A percentile compares a stretch with the other conserved stretches of the same genome.
Conservation (phyloP, 2,329 filamentous ascomycete species). For the Pleoardoris graminearum region DNA sequence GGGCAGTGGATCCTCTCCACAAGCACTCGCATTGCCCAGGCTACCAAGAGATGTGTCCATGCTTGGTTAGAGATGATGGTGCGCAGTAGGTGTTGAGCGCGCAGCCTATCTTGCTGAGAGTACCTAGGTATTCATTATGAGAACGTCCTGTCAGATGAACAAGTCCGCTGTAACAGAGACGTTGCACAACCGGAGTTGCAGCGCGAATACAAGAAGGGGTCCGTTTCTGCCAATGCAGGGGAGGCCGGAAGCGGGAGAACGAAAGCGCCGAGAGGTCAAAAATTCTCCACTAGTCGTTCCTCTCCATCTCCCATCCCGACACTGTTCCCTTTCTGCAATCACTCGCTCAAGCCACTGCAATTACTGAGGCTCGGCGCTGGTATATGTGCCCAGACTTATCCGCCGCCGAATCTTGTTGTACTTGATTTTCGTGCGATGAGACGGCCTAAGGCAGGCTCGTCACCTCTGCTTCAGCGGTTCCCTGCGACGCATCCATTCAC, state of each 20-base stretch:
- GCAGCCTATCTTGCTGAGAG: neutral
- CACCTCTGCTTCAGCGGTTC: constrained; percentile 24
- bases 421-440: constrained; percentile 16
- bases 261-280: neutral
- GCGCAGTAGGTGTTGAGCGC: no score
- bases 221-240: constrained; percentile 3
- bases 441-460: constrained; percentile 20
- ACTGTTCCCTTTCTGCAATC: neutral
- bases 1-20: constrained; percentile 21
- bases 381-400: constrained; percentile 17
- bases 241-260: constrained; percentile 4
- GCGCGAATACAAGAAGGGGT: neutral
- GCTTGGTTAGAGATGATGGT: no score
- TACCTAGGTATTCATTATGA: no score
- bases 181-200: neutral
- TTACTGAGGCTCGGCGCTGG: constrained; percentile 13
- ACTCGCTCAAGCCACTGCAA: neutral
- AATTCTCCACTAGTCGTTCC: constrained; percentile 2
- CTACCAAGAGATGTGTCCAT: constrained; percentile 10
- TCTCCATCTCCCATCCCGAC: neutral
- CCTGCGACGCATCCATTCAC: constrained; percentile 17
- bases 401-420: constrained; percentile 6
- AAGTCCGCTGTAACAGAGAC: neutral
- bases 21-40: constrained; percentile 10
- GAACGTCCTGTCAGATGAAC: neutral